Conservation (phyloP, 352 stramenopile species). For the Phytophthora cryptogea region DNA sequence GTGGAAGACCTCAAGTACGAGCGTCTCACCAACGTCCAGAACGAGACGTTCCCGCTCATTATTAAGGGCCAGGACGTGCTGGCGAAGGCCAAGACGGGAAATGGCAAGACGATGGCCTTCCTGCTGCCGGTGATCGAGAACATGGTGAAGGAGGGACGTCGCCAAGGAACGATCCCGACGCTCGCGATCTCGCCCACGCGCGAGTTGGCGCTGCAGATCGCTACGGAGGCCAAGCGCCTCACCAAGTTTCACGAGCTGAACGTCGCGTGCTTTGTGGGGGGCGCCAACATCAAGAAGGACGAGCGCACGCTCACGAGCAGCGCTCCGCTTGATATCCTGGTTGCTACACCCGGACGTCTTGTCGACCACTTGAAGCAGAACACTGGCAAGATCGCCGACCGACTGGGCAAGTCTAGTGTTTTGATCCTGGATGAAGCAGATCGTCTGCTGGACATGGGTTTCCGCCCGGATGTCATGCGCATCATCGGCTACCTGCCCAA, state of each 20-base stretch:
- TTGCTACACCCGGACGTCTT: conserved; percentile 96
- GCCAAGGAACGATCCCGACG: conserved; percentile 83
- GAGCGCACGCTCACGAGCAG: conserved; percentile 37
- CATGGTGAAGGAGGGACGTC: conserved; percentile 64
- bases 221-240: conserved; percentile 87
- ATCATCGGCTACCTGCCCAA: conserved; percentile 76
- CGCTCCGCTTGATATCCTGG: conserved; percentile 89
- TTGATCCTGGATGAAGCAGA: conserved; percentile 97
- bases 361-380: conserved; percentile 95
- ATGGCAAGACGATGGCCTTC: conserved; percentile 92
- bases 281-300: conserved; percentile 89
- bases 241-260: conserved; percentile 82
- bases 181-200: conserved; percentile 95
- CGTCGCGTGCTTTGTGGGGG: conserved; percentile 80
- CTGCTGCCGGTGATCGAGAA: conserved; percentile 80
- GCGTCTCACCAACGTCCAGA: conserved; percentile 91
- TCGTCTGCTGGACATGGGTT: conserved; percentile 96
- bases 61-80: conserved; percentile 89
- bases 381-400: conserved; percentile 80
- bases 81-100: conserved; percentile 90
- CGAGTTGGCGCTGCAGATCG: conserved; percentile 96
- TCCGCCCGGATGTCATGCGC: conserved; percentile 90
- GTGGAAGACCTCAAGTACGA: conserved; percentile 86
- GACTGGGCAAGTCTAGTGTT: conserved; percentile 51
- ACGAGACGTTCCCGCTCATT: conserved; percentile 77